A percentile compares a stretch with the other conserved stretches of the same genome.
Evolutionary conservation across 805 yeast genomes (phyloP).

Genomic region (Pichia kluyveri): DNA sequence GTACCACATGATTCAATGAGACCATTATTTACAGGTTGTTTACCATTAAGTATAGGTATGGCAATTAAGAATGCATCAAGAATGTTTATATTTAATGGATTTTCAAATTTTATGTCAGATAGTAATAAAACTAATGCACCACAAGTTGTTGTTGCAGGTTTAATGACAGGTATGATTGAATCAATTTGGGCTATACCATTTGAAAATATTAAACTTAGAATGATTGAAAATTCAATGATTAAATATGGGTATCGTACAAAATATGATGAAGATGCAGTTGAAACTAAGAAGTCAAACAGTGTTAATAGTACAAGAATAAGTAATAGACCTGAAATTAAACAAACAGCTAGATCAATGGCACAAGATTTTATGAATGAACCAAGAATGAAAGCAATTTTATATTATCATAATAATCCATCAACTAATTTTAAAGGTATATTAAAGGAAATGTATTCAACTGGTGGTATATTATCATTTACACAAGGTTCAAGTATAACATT

Average conservation of each 20-base stretch:
- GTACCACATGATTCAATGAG: conserved; percentile 25
- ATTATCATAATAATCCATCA: conserved; percentile 46
- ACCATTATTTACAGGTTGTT: conserved; percentile 49
- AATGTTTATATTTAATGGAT: conserved; percentile 65
- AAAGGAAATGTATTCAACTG: conserved; percentile 57
- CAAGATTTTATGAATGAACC: not conserved
- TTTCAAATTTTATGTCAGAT: conserved; percentile 58
- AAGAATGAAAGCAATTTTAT: conserved; percentile 14
- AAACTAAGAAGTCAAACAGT: not conserved
- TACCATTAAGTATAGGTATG: conserved; percentile 69
- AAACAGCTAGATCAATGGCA: not conserved
- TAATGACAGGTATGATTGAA: conserved; percentile 76
- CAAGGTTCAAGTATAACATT: conserved; percentile 83
- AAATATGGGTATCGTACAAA: conserved; percentile 18
- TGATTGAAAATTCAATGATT: conserved; percentile 60
- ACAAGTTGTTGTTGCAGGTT: conserved; percentile 73
- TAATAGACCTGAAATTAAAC: conserved; percentile 6
- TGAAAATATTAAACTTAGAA: conserved; percentile 72
- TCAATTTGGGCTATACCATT: conserved; percentile 82
- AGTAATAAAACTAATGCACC: conserved; percentile 64
- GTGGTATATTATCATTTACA: conserved; percentile 70
- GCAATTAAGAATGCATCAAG: conserved; percentile 66
- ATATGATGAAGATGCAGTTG: conserved; percentile 10
- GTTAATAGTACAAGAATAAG: not conserved
- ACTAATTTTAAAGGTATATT: conserved; percentile 42